phyloP scores from a whole-genome alignment of 768 basidiomycete genomes.

The Tremella fuciformis region DNA sequence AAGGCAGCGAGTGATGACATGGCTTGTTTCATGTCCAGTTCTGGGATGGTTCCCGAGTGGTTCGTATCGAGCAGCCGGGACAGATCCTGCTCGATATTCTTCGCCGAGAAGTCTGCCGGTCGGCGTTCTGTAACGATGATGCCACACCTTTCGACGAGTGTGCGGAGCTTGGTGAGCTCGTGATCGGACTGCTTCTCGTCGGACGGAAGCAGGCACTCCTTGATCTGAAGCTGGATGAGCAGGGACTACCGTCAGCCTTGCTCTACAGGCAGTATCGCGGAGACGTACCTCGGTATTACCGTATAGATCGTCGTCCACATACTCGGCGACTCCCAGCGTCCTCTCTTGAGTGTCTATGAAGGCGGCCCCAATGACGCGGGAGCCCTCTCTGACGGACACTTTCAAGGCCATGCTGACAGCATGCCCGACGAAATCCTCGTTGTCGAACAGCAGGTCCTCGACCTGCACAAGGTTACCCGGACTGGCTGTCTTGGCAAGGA shows the following conservation, averaged over 20 bases:
- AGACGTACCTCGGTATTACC: constrained; percentile 81
- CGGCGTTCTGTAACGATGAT: constrained; percentile 88
- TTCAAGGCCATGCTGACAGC: constrained; percentile 90
- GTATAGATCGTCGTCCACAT: constrained; percentile 89
- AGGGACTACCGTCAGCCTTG: constrained; percentile 63
- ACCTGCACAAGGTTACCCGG: constrained; percentile 67
- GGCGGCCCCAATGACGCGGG: constrained; percentile 75
- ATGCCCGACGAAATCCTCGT: constrained; percentile 73
- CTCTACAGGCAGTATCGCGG: not conserved
- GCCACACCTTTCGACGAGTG: constrained; percentile 82
- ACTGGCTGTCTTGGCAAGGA: constrained; percentile 71
- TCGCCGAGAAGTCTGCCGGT: constrained; percentile 78
- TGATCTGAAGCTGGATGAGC: constrained; percentile 93
- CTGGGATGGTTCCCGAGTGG: constrained; percentile 60
- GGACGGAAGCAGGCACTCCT: constrained; percentile 78
- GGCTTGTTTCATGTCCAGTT: constrained; percentile 71
- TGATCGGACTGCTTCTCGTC: constrained; percentile 59
- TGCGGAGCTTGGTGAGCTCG: constrained; percentile 80
- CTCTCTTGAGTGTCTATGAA: constrained; percentile 86
- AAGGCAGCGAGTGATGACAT: constrained; percentile 79
- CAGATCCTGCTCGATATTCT: constrained; percentile 76
- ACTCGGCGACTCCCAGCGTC: constrained; percentile 83
- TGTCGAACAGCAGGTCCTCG: constrained; percentile 78
- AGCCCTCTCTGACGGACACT: constrained; percentile 61
- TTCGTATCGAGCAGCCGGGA: constrained; percentile 63